phyloP scores from a whole-genome alignment of 805 yeast species.

The Saturnispora bothae region DNA sequence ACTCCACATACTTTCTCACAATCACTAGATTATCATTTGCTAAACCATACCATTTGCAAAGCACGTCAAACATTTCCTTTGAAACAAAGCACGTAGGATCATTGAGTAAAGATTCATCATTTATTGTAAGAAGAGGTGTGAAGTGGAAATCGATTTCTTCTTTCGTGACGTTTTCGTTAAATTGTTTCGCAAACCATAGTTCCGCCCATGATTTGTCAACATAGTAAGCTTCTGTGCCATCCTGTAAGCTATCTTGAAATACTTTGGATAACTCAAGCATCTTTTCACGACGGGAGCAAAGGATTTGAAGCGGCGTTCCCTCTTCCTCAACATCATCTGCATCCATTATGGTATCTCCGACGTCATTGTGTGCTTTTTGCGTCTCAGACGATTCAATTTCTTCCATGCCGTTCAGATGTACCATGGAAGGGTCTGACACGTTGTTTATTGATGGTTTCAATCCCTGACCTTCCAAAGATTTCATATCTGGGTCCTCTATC shows the following conservation, averaged over 20 bases:
- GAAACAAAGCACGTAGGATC: conserved; percentile 29
- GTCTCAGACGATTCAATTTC: too few relatives aligned
- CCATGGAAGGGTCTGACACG: too few relatives aligned
- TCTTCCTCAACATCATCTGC: too few relatives aligned
- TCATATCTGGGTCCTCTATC: not conserved
- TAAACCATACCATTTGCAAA: conserved; percentile 47
- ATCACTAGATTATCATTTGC: conserved; percentile 29
- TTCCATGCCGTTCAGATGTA: too few relatives aligned
- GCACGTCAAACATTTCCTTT: conserved; percentile 33
- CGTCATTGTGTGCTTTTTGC: too few relatives aligned
- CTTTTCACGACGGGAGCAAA: too few relatives aligned
- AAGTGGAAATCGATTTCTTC: conserved; percentile 23
- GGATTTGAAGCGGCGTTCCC: too few relatives aligned
- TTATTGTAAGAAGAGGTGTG: conserved; percentile 39
- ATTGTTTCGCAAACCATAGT: conserved; percentile 28
- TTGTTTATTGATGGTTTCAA: not conserved
- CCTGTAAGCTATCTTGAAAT: conserved; percentile 19
- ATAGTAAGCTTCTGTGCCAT: conserved; percentile 40
- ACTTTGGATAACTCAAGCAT: too few relatives aligned
- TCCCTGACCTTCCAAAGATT: not conserved
- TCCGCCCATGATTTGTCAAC: conserved; percentile 38
- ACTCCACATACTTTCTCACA: conserved; percentile 25
- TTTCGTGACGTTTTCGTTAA: conserved; percentile 17
- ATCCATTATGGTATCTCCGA: too few relatives aligned
- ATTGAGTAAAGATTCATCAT: conserved; percentile 30